phyloP scores from a whole-genome alignment of 2,329 filamentous ascomycete genomes.

The Phialemoniopsis sp. region DNA sequence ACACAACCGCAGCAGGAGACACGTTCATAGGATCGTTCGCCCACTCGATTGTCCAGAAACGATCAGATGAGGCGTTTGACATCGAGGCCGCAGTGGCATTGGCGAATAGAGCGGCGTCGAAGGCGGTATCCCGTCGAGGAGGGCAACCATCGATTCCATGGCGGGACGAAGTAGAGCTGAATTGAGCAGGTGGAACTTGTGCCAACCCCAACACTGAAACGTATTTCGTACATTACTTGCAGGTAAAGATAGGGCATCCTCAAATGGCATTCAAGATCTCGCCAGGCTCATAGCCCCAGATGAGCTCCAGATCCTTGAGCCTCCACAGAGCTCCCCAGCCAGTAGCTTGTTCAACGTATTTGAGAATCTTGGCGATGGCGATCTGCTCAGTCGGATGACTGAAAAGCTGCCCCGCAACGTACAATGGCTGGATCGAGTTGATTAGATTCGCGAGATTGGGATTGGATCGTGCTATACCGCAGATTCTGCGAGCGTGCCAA shows the following conservation, averaged over 20 bases:
- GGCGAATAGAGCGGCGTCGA: constrained; percentile 59
- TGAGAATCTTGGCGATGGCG: too few species aligned
- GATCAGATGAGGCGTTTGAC: constrained; percentile 31
- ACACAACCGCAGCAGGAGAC: constrained; percentile 92
- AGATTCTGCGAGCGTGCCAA: constrained; percentile 36
- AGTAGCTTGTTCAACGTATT: too few species aligned
- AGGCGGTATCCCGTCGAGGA: constrained; percentile 61
- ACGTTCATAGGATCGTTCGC: constrained; percentile 91
- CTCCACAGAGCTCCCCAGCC: too few species aligned
- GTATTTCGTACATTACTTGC: too few species aligned
- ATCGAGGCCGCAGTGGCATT: constrained; percentile 55
- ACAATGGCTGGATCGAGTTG: constrained; percentile 49
- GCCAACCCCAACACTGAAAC: too few species aligned
- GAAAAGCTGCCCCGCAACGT: constrained; percentile 46
- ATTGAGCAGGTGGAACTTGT: too few species aligned
- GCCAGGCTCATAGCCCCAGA: too few species aligned
- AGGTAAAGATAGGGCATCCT: too few species aligned
- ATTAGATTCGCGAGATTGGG: constrained; percentile 47
- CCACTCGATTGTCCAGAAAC: constrained; percentile 56
- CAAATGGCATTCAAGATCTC: too few species aligned
- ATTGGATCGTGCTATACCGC: constrained; percentile 47
- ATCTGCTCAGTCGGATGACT: constrained; percentile 37
- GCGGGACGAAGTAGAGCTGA: constrained; percentile 44
- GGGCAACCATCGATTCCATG: constrained; percentile 66
- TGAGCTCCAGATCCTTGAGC: too few species aligned